These are phyloP conservation scores for Periconia macrospinosa DNA, from an alignment of 2,329 filamentous ascomycete genomes.

Conservation along the genomic window DNA sequence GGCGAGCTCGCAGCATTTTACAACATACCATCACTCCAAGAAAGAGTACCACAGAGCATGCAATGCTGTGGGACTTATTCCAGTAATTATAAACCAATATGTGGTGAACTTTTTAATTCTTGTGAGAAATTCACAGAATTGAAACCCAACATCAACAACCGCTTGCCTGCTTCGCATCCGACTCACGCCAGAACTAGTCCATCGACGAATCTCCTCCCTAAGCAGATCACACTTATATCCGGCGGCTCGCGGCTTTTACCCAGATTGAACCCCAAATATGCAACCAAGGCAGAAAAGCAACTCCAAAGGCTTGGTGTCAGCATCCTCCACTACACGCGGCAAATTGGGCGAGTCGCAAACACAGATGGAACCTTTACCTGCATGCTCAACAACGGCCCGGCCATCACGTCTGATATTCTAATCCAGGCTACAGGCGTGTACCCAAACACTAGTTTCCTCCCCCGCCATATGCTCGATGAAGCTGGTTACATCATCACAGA, in stretches of 20 bases:
- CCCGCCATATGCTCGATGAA: slow-evolving; percentile 24
- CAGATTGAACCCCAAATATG: slow-evolving; percentile 16
- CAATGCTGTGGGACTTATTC: neutral
- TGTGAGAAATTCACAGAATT: neutral
- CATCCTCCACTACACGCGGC: slow-evolving; percentile 29
- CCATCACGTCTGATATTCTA: slow-evolving; percentile 35
- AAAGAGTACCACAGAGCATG: neutral
- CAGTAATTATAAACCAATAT: neutral
- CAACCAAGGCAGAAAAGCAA: slow-evolving; percentile 28
- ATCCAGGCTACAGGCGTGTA: slow-evolving; percentile 34
- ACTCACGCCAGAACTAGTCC: neutral
- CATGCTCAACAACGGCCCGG: slow-evolving; percentile 30
- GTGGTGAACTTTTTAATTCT: neutral
- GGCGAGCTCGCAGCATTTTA: slow-evolving; percentile 38
- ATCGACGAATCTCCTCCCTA: slow-evolving; percentile 2
- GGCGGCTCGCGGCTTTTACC: slow-evolving; percentile 32
- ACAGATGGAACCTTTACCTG: slow-evolving; percentile 22
- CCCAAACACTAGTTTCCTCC: slow-evolving; percentile 33
- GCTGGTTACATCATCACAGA: slow-evolving; percentile 29
- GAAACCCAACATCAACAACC: neutral
- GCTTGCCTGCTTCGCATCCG: neutral
- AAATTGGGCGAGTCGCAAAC: slow-evolving; percentile 17
- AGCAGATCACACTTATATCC: slow-evolving; percentile 37
- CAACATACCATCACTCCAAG: slow-evolving; percentile 15
- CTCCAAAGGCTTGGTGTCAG: slow-evolving; percentile 34